phyloP scores from a whole-genome alignment of 179 eudicot genomes.

The Gypsophila paniculata region DNA sequence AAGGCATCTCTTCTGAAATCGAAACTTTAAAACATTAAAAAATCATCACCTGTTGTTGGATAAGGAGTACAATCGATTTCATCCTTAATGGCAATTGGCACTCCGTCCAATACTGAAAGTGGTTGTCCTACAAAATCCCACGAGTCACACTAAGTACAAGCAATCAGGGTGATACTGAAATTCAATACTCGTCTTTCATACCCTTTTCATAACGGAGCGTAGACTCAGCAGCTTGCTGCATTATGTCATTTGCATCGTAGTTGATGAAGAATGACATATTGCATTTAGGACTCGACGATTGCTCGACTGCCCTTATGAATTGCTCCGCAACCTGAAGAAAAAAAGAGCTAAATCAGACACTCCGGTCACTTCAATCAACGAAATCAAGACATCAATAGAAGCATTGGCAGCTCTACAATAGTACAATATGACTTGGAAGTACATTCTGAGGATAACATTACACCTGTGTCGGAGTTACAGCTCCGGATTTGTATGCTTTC shows the following conservation, averaged over 20 bases:
- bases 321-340: conserved; percentile 64
- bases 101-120: conserved; percentile 83
- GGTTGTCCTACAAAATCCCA: conserved; percentile 51
- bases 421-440: too few species aligned
- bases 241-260: conserved; percentile 47
- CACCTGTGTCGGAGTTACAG: conserved; percentile 64
- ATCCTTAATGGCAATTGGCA: conserved; percentile 83
- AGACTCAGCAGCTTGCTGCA: conserved; percentile 76
- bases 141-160: conserved; percentile 1
- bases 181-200: conserved; percentile 27
- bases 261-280: conserved; percentile 82
- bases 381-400: background rate
- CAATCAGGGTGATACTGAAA: too few species aligned
- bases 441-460: conserved; percentile 3
- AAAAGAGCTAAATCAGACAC: conserved; percentile 9
- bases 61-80: conserved; percentile 94
- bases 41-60: conserved; percentile 79
- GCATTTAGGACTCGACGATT: conserved; percentile 42
- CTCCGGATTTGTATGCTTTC: conserved; percentile 59
- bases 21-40: background rate
- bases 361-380: background rate
- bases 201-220: conserved; percentile 68
- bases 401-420: too few species aligned
- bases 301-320: conserved; percentile 48
- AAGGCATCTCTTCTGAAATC: too few species aligned